A percentile compares a stretch with the other conserved stretches of the same genome.
These are phyloP conservation scores for Myxozyma neglecta DNA, from an alignment of 805 yeast species.

Conservation along the genomic window DNA sequence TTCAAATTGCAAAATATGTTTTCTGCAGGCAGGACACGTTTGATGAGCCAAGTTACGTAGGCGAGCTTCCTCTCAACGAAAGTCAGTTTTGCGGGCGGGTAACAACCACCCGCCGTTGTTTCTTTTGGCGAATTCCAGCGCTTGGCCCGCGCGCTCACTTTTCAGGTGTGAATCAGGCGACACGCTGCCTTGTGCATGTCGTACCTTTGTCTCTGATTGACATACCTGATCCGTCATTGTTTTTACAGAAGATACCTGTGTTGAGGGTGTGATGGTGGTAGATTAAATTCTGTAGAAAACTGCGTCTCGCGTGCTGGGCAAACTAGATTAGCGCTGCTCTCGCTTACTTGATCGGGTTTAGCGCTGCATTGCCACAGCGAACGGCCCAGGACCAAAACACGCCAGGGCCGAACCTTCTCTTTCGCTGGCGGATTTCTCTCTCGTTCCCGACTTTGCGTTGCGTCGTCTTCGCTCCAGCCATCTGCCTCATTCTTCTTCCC, in stretches of 20 bases:
- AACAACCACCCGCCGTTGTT: no score
- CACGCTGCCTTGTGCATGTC: neutral
- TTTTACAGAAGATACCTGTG: no score
- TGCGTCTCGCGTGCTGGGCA: neutral
- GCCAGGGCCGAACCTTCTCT: conserved; percentile 12
- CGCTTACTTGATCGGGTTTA: conserved; percentile 3
- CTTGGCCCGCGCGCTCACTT: neutral
- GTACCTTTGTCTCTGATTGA: neutral
- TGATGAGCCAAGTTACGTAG: no score
- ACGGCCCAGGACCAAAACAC: conserved; percentile 17
- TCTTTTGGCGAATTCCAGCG: conserved; percentile 12
- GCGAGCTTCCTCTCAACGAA: no score
- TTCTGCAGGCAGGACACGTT: no score
- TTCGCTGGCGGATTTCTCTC: neutral
- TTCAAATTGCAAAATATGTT: no score
- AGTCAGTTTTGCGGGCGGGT: no score
- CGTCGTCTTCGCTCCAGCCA: neutral
- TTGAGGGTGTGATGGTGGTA: no score
- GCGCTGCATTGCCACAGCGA: conserved; percentile 10
- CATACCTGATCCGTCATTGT: neutral
- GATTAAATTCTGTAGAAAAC: neutral
- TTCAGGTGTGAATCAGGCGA: neutral
- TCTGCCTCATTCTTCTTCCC: neutral
- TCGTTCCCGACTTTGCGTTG: neutral
- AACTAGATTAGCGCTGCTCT: neutral